phyloP scores from a whole-genome alignment of 192 early-diverging fungal genomes.

The Rhizophagus prolifer region DNA sequence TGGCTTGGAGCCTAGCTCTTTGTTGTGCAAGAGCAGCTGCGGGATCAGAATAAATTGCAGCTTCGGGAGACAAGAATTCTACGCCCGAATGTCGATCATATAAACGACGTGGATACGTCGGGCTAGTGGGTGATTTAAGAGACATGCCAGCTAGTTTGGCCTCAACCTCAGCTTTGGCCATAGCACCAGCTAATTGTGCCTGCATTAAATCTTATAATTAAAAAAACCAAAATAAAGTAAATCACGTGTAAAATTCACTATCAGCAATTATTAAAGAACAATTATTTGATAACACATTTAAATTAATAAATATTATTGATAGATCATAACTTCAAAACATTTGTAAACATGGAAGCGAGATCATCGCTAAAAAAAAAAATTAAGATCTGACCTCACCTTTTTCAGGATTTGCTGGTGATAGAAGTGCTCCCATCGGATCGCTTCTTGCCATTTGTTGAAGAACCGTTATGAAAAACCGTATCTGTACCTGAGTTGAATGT shows the following conservation, averaged over 20 bases:
- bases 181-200: conserved; percentile 50
- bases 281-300: no score
- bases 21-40: conserved; percentile 27
- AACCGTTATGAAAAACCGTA: conserved; percentile 92
- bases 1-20: conserved; percentile 28
- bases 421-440: conserved; percentile 65
- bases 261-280: no score
- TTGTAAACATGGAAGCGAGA: not conserved
- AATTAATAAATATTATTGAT: not conserved
- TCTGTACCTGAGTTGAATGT: conserved; percentile 86
- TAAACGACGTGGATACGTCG: conserved; percentile 44
- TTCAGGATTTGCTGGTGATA: conserved; percentile 51
- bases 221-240: not conserved
- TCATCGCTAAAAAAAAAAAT: not conserved
- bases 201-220: conserved; percentile 43
- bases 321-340: not conserved
- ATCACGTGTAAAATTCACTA: not conserved
- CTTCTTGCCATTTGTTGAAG: conserved; percentile 90
- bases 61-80: conserved; percentile 25
- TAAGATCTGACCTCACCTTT: conserved; percentile 42
- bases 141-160: conserved; percentile 35
- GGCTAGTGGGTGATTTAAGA: conserved; percentile 32
- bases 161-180: conserved; percentile 59
- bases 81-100: conserved; percentile 59
- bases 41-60: conserved; percentile 26